These are phyloP conservation scores for Saccharomyces hybrid DNA, from an alignment of 1,139 yeast genomes.

Conservation along the genomic window DNA sequence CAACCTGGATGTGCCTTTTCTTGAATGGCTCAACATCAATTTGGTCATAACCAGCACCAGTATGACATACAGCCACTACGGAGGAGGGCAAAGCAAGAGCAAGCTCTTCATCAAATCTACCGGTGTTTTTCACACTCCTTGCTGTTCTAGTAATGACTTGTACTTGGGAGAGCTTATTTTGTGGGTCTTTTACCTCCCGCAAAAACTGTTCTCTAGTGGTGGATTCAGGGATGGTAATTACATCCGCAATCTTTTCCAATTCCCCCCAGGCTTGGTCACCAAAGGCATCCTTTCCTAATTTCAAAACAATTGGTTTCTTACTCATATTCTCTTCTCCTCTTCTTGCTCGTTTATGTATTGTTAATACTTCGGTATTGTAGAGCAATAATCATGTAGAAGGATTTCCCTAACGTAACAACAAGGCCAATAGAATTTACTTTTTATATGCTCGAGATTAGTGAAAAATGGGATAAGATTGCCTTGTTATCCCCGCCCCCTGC, in stretches of 20 bases:
- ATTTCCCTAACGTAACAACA: neutral
- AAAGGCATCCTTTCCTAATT: slow-evolving; percentile 47
- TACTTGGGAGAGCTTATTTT: slow-evolving; percentile 39
- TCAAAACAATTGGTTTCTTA: slow-evolving; percentile 47
- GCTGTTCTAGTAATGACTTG: slow-evolving; percentile 48
- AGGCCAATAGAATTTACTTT: neutral
- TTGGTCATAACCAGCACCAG: slow-evolving; percentile 95
- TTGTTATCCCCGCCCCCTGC: neutral
- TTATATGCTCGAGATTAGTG: neutral
- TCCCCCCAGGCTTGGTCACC: slow-evolving; percentile 54
- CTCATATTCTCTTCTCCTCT: slow-evolving; percentile 6
- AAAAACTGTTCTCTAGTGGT: slow-evolving; percentile 48
- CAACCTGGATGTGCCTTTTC: slow-evolving; percentile 47
- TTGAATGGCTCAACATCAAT: slow-evolving; percentile 43
- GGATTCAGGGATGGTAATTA: slow-evolving; percentile 37
- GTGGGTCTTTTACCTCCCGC: slow-evolving; percentile 38
- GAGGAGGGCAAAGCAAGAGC: slow-evolving; percentile 51
- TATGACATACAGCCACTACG: slow-evolving; percentile 61
- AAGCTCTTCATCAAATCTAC: slow-evolving; percentile 70
- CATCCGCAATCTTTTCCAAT: slow-evolving; percentile 42
- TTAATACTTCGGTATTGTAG: neutral
- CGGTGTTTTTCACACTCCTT: slow-evolving; percentile 46
- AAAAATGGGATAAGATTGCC: neutral
- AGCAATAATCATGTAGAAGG: neutral
- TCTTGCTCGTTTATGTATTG: slow-evolving; percentile 2